Conservation (phyloP, 2,329 filamentous ascomycete species). For the Epichloe festucae region DNA sequence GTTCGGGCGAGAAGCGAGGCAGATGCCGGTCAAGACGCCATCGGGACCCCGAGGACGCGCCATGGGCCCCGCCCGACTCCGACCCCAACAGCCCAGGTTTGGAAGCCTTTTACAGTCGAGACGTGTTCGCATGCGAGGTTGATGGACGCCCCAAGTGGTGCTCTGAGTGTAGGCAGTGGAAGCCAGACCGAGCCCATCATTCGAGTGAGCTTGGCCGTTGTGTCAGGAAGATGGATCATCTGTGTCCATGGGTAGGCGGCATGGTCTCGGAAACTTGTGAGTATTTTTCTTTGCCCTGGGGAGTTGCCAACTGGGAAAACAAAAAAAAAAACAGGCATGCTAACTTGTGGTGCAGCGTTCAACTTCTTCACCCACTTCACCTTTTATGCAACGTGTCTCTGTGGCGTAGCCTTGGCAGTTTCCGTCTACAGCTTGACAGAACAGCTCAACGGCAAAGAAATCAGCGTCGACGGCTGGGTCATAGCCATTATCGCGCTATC, state of each 20-base stretch:
- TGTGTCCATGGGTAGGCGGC: constrained; percentile 93
- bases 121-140: constrained; percentile 71
- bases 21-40: constrained; percentile 4
- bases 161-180: constrained; percentile 71
- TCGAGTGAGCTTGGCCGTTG: constrained; percentile 72
- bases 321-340: not conserved
- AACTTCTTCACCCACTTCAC: constrained; percentile 91
- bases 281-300: constrained; percentile 11
- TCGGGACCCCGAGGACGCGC: constrained; percentile 16
- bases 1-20: constrained; percentile 7
- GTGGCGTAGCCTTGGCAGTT: constrained; percentile 48
- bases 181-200: constrained; percentile 78
- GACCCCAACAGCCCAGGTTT: constrained; percentile 53
- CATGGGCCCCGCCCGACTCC: constrained; percentile 27
- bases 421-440: constrained; percentile 51
- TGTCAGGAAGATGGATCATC: constrained; percentile 85
- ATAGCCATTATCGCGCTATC: constrained; percentile 54
- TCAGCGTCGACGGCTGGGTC: constrained; percentile 42
- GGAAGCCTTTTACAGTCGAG: constrained; percentile 66
- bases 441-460: constrained; percentile 27
- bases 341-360: constrained; percentile 39
- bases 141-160: constrained; percentile 85
- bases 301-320: not conserved
- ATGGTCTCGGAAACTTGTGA: constrained; percentile 69
- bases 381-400: constrained; percentile 58